Percentiles rank a stretch among this genome's conserved stretches.
Conservation (phyloP, 345 rosid species). For the Firmiana major region DNA sequence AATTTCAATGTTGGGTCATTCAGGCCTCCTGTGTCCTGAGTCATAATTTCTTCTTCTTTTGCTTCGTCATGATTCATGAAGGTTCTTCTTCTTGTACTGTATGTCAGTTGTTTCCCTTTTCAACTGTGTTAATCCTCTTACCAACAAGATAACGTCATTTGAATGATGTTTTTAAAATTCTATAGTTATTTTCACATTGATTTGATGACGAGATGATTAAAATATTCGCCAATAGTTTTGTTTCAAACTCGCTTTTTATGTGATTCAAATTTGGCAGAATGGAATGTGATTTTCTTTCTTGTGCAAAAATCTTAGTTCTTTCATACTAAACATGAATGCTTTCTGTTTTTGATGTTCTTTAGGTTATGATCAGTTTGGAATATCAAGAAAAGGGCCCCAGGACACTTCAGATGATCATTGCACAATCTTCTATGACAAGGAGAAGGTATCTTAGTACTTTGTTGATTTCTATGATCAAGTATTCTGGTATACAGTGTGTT, state of each 20-base stretch:
- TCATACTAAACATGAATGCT: neutral
- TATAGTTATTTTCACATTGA: neutral
- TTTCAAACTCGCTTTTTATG: neutral
- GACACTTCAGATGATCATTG: constrained; percentile 78
- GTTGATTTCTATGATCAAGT: neutral
- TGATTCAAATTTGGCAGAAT: neutral
- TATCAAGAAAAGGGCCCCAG: constrained; percentile 82
- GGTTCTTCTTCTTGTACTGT: neutral
- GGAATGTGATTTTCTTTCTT: neutral
- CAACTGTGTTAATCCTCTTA: neutral
- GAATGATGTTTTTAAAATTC: neutral
- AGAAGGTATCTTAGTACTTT: constrained; percentile 45
- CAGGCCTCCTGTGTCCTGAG: neutral
- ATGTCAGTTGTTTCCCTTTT: neutral
- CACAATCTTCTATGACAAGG: constrained; percentile 90
- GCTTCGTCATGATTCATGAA: neutral
- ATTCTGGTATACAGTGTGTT: constrained; percentile 2
- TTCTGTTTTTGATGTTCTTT: neutral
- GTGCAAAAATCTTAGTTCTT: neutral
- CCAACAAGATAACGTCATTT: neutral
- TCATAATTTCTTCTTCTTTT: neutral
- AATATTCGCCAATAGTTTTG: neutral
- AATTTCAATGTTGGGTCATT: neutral
- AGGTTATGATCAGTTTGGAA: constrained; percentile 91
- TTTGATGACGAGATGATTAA: neutral